Conservation (phyloP, 148 eudicot species). For the Camellia japonica region DNA sequence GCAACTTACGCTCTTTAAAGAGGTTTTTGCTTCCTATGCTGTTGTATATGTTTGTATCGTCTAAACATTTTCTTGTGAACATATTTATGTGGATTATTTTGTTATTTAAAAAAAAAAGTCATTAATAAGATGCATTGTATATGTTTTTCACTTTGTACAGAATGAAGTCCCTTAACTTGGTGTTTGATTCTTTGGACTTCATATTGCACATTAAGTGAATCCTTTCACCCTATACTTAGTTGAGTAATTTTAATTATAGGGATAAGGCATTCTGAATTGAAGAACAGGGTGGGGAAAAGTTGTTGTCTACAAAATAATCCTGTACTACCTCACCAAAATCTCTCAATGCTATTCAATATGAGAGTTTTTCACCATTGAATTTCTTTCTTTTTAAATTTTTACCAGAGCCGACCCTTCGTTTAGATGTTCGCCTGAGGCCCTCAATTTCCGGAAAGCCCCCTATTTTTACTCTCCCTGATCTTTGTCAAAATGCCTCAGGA, state of each 20-base stretch:
- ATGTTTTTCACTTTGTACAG: not conserved
- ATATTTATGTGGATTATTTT: too few relatives aligned
- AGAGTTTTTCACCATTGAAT: not conserved
- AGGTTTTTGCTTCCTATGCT: constrained; percentile 9
- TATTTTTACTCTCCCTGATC: too few relatives aligned
- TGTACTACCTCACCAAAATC: not conserved
- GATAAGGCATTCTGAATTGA: not conserved
- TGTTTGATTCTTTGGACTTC: too few relatives aligned
- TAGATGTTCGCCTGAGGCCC: too few relatives aligned
- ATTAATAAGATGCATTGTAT: not conserved
- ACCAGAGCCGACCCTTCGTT: too few relatives aligned
- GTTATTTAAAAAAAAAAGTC: too few relatives aligned
- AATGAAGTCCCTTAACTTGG: not conserved
- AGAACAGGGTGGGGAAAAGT: not conserved
- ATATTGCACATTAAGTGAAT: not conserved
- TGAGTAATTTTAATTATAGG: not conserved
- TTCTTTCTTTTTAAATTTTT: not conserved
- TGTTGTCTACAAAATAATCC: not conserved
- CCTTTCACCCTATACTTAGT: not conserved
- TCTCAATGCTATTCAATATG: not conserved
- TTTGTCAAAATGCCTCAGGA: too few relatives aligned
- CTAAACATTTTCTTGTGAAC: not conserved
- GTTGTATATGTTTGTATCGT: not conserved
- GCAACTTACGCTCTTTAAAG: constrained; percentile 74
- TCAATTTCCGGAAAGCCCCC: too few relatives aligned